Percentiles rank a stretch among this genome's conserved stretches.
Evolutionary conservation across 2,329 filamentous ascomycete species (phyloP).

Genomic region (Penicillium sp.): DNA sequence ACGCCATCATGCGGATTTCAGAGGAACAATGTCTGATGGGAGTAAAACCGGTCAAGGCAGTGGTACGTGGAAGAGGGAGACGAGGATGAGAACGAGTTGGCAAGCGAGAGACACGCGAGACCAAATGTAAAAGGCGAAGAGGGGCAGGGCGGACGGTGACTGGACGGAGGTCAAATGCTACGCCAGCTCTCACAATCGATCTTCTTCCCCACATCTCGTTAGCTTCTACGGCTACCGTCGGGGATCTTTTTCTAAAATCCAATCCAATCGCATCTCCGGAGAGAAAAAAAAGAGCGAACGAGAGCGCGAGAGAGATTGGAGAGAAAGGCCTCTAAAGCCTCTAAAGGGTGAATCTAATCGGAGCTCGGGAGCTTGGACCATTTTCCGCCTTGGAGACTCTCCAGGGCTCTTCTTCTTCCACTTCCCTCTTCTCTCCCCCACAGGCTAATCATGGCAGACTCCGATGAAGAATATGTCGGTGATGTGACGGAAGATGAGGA

Average conservation of each 20-base stretch:
- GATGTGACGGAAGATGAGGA: constrained; percentile 51
- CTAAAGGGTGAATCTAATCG: neutral
- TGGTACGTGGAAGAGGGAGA: constrained; percentile 11
- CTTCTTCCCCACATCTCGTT: constrained; percentile 39
- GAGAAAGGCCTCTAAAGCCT: no score
- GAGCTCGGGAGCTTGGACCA: constrained; percentile 36
- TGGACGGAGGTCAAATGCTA: constrained; percentile 28
- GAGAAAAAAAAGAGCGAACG: neutral
- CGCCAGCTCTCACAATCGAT: constrained; percentile 31
- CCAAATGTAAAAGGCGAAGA: constrained; percentile 21
- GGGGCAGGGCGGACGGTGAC: constrained; percentile 30
- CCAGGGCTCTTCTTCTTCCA: constrained; percentile 7
- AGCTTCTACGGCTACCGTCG: constrained; percentile 27
- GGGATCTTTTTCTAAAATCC: neutral
- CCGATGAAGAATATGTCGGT: constrained; percentile 56
- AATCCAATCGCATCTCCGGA: neutral
- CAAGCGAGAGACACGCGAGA: constrained; percentile 19
- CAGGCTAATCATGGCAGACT: constrained; percentile 44
- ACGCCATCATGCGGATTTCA: constrained; percentile 46
- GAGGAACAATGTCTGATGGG: constrained; percentile 42
- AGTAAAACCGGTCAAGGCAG: constrained; percentile 18
- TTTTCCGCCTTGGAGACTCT: constrained; percentile 12
- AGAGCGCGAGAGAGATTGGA: no score
- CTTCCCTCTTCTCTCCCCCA: neutral
- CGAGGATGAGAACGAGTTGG: constrained; percentile 15